Evolutionary conservation across 73 alveolate genomes (phyloP).

Genomic region (Breviolum minutum): DNA sequence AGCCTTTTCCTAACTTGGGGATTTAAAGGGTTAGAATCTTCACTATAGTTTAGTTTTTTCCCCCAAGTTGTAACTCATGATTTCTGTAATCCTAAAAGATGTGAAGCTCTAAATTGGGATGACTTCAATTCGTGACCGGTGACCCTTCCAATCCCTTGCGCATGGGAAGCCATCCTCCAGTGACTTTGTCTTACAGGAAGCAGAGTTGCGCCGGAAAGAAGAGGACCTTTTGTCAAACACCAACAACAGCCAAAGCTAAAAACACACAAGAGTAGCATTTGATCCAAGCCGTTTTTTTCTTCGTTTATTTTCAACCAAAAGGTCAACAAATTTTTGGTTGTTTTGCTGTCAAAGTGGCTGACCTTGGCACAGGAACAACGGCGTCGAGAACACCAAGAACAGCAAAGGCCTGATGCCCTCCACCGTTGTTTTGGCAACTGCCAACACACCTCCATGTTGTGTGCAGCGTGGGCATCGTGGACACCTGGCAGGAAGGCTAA

Average conservation of each 20-base stretch:
- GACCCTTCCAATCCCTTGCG: no score
- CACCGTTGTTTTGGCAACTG: background rate
- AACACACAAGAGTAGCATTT: background rate
- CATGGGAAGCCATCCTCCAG: no score
- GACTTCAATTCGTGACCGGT: background rate
- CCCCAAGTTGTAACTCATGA: background rate
- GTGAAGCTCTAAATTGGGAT: no score
- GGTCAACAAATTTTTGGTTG: background rate
- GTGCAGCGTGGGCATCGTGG: background rate
- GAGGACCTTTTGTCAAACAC: background rate
- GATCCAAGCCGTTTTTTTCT: no score
- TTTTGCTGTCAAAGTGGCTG: background rate
- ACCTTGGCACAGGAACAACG: constrained; percentile 40
- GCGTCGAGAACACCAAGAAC: constrained; percentile 73
- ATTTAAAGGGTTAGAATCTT: background rate
- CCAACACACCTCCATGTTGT: background rate
- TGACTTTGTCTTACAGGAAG: constrained; percentile 10
- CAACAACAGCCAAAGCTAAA: background rate
- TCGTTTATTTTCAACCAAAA: background rate
- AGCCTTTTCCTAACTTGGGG: background rate
- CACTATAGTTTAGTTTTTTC: no score
- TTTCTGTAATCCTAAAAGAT: no score
- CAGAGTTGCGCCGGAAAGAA: constrained; percentile 33
- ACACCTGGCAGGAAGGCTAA: background rate
- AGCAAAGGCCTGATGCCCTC: constrained; percentile 18